Evolutionary conservation across 106 monocot genomes (phyloP), one percentile per base, ranked within the genome.

Genomic region (Iris macrosiphon): DNA sequence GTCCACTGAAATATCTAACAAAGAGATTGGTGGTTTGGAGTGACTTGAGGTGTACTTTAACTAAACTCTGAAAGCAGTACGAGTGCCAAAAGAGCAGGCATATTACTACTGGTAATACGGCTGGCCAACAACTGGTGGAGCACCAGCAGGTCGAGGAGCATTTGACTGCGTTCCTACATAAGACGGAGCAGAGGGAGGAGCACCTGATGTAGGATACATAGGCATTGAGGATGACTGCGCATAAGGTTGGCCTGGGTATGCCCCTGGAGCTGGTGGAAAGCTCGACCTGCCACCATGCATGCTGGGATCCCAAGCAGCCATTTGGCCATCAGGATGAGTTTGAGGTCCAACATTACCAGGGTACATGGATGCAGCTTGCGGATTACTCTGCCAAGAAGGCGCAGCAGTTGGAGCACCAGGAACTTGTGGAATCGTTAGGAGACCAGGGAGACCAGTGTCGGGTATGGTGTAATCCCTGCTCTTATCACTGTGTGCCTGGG

Each of bases 401-500:
- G 20, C 71, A 19, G 47, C 49, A 20, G 65, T 23, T 13, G 70
- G 52, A 42, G 59, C 6, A 44, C 45, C 65, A 50, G 93, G 64
- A 47, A 71, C 42, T 49, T 72, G 88, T 9, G 72, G 88, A 43
- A 65, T 48, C n/a, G 62, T 66, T 17, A 78, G 81, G 41, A 79
- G 68, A 38, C 78, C 81, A n/a, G 54, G 41, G 41, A 79, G 68
- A 38, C 78, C 81, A n/a, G 54, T 46, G 4, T 81, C 79, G 6
- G 85, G 67, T 31, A 89, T 48, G 0, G 94, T 95, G 70, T 82
- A 95, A 29, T 95, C 88, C 25, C 94, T 75, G 73, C 94, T 89
- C 61, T 81, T 81, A 46, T 94, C 88, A 66, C 72, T 85, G 15
- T 88, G 70, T 34, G 88, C 93, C 93, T 93, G 80, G 61, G 54